These are phyloP conservation scores for Ulvella scutata DNA, from an alignment of 139 green algal species.

Conservation along the genomic window DNA sequence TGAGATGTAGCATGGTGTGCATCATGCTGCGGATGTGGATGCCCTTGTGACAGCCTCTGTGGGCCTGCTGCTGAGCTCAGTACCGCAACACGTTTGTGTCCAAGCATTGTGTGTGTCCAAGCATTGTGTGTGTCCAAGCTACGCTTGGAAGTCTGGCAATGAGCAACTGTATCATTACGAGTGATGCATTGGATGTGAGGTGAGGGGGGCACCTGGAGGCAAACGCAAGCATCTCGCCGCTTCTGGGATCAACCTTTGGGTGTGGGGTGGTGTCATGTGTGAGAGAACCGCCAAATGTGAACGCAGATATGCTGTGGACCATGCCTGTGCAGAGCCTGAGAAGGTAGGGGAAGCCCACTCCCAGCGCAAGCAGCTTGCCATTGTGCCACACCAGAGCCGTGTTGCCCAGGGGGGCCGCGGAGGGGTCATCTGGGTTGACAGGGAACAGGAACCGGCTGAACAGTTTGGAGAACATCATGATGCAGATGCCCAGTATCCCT, in stretches of 20 bases:
- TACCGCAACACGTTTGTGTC: too few relatives aligned
- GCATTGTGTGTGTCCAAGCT: too few relatives aligned
- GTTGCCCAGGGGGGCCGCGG: background rate
- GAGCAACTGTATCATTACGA: background rate
- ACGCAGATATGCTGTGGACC: too few relatives aligned
- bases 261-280: conserved; percentile 59
- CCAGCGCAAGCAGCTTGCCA: too few relatives aligned
- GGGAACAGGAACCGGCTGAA: background rate
- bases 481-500: background rate
- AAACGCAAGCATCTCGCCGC: conserved; percentile 11
- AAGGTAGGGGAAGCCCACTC: too few relatives aligned
- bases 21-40: too few relatives aligned
- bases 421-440: background rate
- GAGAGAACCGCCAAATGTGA: background rate
- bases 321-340: too few relatives aligned
- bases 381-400: background rate
- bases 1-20: too few relatives aligned
- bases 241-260: conserved; percentile 54
- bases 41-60: too few relatives aligned
- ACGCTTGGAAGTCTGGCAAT: too few relatives aligned
- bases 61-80: too few relatives aligned
- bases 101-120: too few relatives aligned
- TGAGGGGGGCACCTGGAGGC: background rate
- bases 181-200: background rate
- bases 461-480: background rate